Evolutionary conservation across 805 yeast genomes (phyloP), one percentile per base, ranked within the genome.

Genomic region (Wickerhamiella occidentalis): DNA sequence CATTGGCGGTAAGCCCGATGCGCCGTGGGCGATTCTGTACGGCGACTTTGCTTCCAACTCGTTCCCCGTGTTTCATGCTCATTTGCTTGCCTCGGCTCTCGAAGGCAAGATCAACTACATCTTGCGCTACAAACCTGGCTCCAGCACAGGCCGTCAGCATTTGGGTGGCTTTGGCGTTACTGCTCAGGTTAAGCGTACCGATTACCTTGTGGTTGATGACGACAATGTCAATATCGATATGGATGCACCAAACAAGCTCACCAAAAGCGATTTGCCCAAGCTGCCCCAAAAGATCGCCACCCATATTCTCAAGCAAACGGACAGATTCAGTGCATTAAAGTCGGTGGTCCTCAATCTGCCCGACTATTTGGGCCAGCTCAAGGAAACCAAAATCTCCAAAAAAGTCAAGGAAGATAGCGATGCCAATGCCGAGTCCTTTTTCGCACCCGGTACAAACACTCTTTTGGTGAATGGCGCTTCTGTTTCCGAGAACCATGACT

Each of bases 381-480:
- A n/a, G 8, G 41, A 23, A 2, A 22, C 22, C 19, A 45, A 37
- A 17, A 29, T 40, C 19, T 33, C 47, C 25, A 44, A 44, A 13
- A 38, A 49, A 17, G 47, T 56, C 22, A 50, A 56, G 3, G 53
- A 51, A 3, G 67, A 61, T 52, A 50, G 47, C n/a, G 56, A 56
- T 8, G 53, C 54, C 0, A 59, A 62, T 25, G 48, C 42, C n/a
- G 48, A 47, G 8, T 15, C 43, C 2, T 49, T 17, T 22, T 40
- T 60, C 23, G 40, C 49, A 1, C 56, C 55, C 5, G 68, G 68
- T 2, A 55, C 55, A 23, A 61, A 60, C 40, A 54, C 59, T 1
- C 51, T 88, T 1, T 82, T 76, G 53, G 57, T 86, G 17, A 85
- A 87, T 62, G 94, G 95, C 1, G 75, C 81, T 0, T 69, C 79